Conservation (phyloP, 768 basidiomycete genomes). For the Dendrothele bispora region DNA sequence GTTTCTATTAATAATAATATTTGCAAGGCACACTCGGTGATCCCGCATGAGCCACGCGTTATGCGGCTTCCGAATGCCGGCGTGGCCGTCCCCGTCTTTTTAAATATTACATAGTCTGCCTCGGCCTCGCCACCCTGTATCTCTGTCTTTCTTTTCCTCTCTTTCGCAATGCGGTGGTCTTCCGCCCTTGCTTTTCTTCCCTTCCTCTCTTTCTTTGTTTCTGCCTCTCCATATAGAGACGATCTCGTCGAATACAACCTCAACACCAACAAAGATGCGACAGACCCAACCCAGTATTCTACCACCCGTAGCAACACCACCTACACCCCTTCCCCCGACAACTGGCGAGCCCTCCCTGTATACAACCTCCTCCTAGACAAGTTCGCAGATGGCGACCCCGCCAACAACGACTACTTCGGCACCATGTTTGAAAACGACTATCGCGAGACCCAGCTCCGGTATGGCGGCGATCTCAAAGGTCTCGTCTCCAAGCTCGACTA, state of each 20-base stretch:
- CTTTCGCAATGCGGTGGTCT: neutral
- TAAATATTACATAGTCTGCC: too few species aligned
- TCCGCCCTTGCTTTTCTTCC: neutral
- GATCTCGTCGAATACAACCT: slow-evolving; percentile 75
- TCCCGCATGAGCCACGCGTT: too few species aligned
- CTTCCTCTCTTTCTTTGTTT: slow-evolving; percentile 22
- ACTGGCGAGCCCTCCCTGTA: slow-evolving; percentile 84
- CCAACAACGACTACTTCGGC: slow-evolving; percentile 88
- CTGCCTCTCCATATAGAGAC: slow-evolving; percentile 66
- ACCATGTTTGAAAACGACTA: slow-evolving; percentile 82
- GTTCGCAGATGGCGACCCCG: slow-evolving; percentile 90
- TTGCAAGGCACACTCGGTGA: too few species aligned
- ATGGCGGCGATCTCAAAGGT: slow-evolving; percentile 87
- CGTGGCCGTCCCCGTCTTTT: too few species aligned
- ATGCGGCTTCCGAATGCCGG: too few species aligned
- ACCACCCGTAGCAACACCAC: slow-evolving; percentile 59
- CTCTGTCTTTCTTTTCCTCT: neutral
- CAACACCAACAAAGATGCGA: slow-evolving; percentile 74
- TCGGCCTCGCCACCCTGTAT: too few species aligned
- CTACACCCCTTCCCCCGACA: slow-evolving; percentile 80
- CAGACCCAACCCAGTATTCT: slow-evolving; percentile 63
- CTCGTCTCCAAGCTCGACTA: slow-evolving; percentile 79
- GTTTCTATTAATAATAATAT: too few species aligned
- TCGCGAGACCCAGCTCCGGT: slow-evolving; percentile 86
- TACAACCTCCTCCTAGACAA: slow-evolving; percentile 90